Conservation (phyloP, 805 yeast genomes). For the Suhomyces sp. region DNA sequence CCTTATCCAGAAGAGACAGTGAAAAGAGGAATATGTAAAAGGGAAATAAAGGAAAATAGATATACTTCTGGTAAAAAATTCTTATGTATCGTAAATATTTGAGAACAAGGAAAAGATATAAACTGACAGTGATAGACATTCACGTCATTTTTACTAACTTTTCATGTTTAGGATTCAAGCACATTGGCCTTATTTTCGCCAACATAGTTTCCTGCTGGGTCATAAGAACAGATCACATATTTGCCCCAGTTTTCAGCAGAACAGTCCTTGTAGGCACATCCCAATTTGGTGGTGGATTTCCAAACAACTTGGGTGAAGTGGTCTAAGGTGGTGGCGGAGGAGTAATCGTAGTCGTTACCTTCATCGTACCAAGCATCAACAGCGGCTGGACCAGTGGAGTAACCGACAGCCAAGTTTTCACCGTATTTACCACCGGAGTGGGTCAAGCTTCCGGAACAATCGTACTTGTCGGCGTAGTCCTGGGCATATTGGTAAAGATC, state of each 20-base stretch:
- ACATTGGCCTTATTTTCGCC: conserved; percentile 32
- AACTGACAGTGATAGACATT: not conserved
- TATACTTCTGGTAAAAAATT: not conserved
- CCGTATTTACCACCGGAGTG: conserved; percentile 42
- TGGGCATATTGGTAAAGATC: conserved; percentile 53
- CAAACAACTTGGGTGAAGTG: conserved; percentile 84
- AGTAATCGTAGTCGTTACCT: conserved; percentile 23
- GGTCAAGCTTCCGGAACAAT: conserved; percentile 24
- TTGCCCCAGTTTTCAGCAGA: conserved; percentile 40
- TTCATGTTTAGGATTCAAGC: conserved; percentile 7
- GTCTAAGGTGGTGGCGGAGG: conserved; percentile 36
- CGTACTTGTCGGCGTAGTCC: conserved; percentile 29
- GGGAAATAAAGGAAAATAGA: not conserved
- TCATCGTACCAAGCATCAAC: conserved; percentile 41
- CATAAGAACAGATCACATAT: conserved; percentile 73
- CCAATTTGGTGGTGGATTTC: conserved; percentile 58
- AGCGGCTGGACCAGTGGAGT: conserved; percentile 25
- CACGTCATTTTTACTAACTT: not conserved
- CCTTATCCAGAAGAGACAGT: not conserved
- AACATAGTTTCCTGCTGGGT: conserved; percentile 67
- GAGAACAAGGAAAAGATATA: not conserved
- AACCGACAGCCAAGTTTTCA: conserved; percentile 33
- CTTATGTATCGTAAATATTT: not conserved
- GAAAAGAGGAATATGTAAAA: not conserved
- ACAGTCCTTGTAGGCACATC: conserved; percentile 72